Percentiles rank a stretch among this genome's conserved stretches.
Conservation (phyloP, 306 rosid species). For the Pyrus pyrifolia region DNA sequence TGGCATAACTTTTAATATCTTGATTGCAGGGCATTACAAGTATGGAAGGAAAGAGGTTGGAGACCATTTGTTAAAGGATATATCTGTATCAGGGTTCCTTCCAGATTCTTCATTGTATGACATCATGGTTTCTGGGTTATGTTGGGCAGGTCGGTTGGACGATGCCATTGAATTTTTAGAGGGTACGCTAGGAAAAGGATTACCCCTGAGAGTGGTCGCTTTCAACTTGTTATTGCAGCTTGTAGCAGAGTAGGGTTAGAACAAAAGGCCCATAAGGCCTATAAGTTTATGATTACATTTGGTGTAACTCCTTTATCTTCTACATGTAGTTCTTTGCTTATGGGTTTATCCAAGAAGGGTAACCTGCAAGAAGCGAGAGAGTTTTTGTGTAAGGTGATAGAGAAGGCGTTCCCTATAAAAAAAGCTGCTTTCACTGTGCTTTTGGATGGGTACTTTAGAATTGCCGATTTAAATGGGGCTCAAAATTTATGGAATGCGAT, state of each 20-base stretch:
- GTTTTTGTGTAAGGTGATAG: conserved; percentile 46
- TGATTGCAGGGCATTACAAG: conserved; percentile 57
- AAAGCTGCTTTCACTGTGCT: conserved; percentile 55
- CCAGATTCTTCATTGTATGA: conserved; percentile 40
- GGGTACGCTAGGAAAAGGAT: conserved; percentile 57
- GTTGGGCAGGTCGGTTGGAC: conserved; percentile 62
- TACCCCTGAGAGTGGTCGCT: conserved; percentile 46
- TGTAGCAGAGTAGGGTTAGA: conserved; percentile 55
- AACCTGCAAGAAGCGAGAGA: conserved; percentile 50
- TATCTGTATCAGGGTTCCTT: conserved; percentile 27
- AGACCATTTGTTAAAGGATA: conserved; percentile 38
- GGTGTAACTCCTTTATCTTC: conserved; percentile 58
- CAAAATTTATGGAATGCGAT: conserved; percentile 63
- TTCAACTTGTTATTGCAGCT: conserved; percentile 71
- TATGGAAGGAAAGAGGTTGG: conserved; percentile 62
- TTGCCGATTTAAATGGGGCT: conserved; percentile 51
- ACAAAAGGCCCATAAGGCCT: conserved; percentile 50
- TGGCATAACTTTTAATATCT: conserved; percentile 64
- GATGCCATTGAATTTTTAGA: conserved; percentile 47
- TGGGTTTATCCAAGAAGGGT: conserved; percentile 59
- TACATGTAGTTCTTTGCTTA: conserved; percentile 56
- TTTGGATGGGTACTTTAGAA: conserved; percentile 57
- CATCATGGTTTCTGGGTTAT: conserved; percentile 44
- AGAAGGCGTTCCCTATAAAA: conserved; percentile 53
- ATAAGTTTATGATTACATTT: conserved; percentile 37